Base-by-base conservation (phyloP, 73 alveolate species). In the Durusdinium trenchii region DNA sequence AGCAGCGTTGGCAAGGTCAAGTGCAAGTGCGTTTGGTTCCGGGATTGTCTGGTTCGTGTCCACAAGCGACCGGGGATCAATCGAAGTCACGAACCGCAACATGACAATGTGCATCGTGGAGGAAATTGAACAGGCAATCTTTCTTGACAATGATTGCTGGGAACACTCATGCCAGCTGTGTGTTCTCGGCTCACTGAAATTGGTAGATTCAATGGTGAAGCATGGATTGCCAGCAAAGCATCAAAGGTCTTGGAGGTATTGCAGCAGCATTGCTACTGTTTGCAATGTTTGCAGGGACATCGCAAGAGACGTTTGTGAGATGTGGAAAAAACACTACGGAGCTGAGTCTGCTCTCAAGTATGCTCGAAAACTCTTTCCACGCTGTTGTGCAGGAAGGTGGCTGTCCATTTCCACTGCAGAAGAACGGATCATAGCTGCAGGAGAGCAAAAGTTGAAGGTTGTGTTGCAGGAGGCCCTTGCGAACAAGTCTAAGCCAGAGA, bases 311-410 rank as follows among this genome's bases (percentile, higher is more conserved):
- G 5, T 69, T 12, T 69, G 32, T n/a, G 48, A 69, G 9, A 35
- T 48, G 12, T 69, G 82, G 82, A 69, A 69, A 48, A 5, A 4
- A 6, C 20, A n/a, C 23, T 30, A 69, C 30, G 82, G 82, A 5
- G 5, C 35, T 3, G 82, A 69, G 20, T 69, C 82, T 9, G 82
- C 82, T 3, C 32, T 69, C 23, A 26, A 28, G 7, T 23, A 2
- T 3, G 82, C 50, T 30, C 46, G 82, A 23, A 69, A 69, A 69
- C 50, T 69, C 4, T 28, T 69, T 69, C 82, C 82, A 35, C 47
- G 82, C 3, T 69, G 82, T 23, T 69, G 82, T 69, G 82, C 82
- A 6, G 82, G 82, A 28, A 16, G 82, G 50, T 69, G 82, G 82
- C 20, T 69, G 82, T 69, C 82, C 82, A 69, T 69, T 69, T 35